Percentiles rank a stretch among this genome's conserved stretches.
These are phyloP conservation scores for Berkeleyomyces basicola DNA, from an alignment of 2,329 filamentous ascomycete genomes.

Conservation along the genomic window DNA sequence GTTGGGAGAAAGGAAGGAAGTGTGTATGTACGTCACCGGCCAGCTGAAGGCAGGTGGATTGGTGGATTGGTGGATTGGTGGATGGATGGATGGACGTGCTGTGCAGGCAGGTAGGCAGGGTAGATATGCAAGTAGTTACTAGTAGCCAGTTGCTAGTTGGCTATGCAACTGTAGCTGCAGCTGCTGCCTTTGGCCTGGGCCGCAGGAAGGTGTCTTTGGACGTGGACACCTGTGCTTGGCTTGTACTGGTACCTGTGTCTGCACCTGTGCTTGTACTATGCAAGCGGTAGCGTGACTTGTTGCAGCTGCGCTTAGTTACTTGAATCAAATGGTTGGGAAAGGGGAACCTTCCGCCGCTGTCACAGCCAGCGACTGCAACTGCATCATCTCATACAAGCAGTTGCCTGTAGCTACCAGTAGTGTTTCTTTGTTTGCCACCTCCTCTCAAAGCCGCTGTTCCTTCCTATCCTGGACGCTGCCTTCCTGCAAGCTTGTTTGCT, in stretches of 20 bases:
- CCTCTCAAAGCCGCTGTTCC: neutral
- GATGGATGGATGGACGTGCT: neutral
- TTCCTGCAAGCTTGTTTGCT: neutral
- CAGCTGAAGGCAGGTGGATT: neutral
- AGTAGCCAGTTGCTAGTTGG: neutral
- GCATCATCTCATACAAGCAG: neutral
- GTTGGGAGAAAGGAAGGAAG: neutral
- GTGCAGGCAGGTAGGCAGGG: neutral
- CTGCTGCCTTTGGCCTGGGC: neutral
- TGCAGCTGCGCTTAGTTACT: no score
- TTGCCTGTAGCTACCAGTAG: no score
- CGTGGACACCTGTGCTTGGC: neutral
- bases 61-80: neutral
- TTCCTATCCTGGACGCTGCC: no score
- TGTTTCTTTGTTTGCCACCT: neutral
- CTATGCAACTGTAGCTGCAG: neutral
- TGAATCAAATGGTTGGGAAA: no score
- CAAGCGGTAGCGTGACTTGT: no score
- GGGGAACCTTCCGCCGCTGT: no score
- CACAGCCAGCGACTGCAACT: neutral
- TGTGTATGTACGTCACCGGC: neutral
- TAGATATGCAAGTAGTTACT: neutral
- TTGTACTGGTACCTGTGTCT: neutral
- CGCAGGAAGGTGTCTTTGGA: no score
- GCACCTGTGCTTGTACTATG: no score